Evolutionary conservation across 306 rosid species (phyloP).

Genomic region (Senna siamea): DNA sequence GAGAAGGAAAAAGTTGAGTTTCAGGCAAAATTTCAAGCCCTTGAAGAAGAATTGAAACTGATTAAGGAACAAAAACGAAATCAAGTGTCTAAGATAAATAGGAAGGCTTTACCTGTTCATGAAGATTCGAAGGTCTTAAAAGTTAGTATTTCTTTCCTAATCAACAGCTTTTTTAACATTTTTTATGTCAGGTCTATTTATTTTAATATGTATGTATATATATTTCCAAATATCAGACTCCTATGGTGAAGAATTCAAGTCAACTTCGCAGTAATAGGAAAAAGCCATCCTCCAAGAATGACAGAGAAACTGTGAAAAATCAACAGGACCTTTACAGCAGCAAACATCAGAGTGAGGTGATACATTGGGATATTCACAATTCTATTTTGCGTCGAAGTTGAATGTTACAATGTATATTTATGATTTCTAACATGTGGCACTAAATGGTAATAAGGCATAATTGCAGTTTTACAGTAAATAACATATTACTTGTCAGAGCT

Average conservation of each 20-base stretch:
- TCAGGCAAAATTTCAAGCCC: conserved; percentile 47
- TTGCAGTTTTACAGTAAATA: conserved; percentile 23
- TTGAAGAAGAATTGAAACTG: conserved; percentile 55
- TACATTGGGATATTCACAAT: conserved; percentile 36
- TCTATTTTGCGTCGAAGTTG: conserved; percentile 36
- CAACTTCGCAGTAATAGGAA: conserved; percentile 57
- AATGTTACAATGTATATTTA: conserved; percentile 1
- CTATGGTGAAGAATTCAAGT: conserved; percentile 54
- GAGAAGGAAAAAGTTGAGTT: conserved; percentile 56
- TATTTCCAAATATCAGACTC: conserved; percentile 54
- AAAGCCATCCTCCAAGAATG: conserved; percentile 57
- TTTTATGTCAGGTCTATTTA: conserved; percentile 24
- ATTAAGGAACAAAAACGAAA: conserved; percentile 56
- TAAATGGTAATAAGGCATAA: conserved; percentile 23
- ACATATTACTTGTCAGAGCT: conserved; percentile 24
- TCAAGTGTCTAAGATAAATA: conserved; percentile 41
- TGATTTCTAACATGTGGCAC: neutral
- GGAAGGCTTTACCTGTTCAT: conserved; percentile 48
- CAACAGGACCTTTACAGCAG: conserved; percentile 47
- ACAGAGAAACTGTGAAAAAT: conserved; percentile 56
- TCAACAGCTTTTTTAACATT: conserved; percentile 37
- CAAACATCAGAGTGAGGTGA: conserved; percentile 67
- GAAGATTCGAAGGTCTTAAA: conserved; percentile 63
- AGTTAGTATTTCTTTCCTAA: conserved; percentile 50
- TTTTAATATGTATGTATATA: neutral